Percentiles rank a stretch among this genome's conserved stretches.
phyloP scores from a whole-genome alignment of 148 eudicot genomes.

The Rhododendron ovatum region DNA sequence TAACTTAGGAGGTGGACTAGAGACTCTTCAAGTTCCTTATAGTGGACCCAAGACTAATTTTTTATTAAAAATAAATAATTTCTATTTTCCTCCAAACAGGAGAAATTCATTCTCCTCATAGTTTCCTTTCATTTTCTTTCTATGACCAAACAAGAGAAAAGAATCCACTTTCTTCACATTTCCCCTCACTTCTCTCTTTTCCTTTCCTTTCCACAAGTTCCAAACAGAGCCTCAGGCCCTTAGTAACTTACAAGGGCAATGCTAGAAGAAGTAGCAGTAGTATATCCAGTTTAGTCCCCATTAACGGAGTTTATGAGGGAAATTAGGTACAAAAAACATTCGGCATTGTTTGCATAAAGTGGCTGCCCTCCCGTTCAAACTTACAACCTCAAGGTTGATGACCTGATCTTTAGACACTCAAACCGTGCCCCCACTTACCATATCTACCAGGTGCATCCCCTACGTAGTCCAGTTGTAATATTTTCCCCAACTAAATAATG shows the following conservation, averaged over 20 bases:
- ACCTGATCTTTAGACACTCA: not conserved
- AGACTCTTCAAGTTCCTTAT: no score
- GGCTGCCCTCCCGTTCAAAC: not conserved
- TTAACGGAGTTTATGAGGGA: not conserved
- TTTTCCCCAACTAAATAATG: not conserved
- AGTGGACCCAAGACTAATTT: no score
- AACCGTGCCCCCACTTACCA: not conserved
- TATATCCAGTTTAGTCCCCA: not conserved
- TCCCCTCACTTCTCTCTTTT: no score
- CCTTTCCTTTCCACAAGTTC: no score
- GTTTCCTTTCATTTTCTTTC: no score
- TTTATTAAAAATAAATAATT: no score
- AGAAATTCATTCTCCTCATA: no score
- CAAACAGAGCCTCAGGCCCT: no score
- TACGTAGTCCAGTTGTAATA: not conserved
- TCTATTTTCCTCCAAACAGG: no score
- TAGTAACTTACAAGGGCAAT: not conserved
- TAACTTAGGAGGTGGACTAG: no score
- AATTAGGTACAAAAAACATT: not conserved
- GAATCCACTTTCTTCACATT: no score
- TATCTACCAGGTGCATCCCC: not conserved
- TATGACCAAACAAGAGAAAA: no score
- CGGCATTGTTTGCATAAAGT: not conserved
- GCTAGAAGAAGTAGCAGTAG: not conserved
- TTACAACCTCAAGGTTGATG: not conserved